Evolutionary conservation across 257 asterid genomes (phyloP), one percentile per base, ranked within the genome.

Genomic region (Salvia rosmarinus): DNA sequence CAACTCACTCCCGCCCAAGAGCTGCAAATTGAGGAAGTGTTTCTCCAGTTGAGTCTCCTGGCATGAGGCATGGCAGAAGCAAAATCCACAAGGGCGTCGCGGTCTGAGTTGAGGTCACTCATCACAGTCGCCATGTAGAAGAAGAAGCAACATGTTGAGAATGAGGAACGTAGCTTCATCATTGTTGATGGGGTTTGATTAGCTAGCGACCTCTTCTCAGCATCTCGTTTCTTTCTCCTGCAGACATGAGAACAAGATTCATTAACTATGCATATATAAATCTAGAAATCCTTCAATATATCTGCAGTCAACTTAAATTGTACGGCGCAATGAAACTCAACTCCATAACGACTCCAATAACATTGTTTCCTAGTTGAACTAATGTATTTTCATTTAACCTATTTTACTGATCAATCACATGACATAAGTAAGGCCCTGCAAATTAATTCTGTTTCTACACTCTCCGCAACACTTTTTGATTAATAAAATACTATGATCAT

Each of bases 1-100:
- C 97, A 90, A 9, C 88, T 64, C 79, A 88, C 85, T 5, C 97
- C 97, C 1, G 71, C 35, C 96, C 96, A 88, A 13, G 88, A 67
- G 4, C 21, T 73, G 88, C 97, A 90, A 3, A 88, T 44, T 40
- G 80, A 81, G 9, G 94, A 59, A 17, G 71, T 46, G 57, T 77
- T 73, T 44, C 56, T 76, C 96, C 96, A 88, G 70, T 81, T 82
- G 72, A 88, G 86, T 17, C 65, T 77, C 58, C 87, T 82, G 30
- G 72, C 80, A 68, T 85, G 94, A 13, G 94, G 89, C 20, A 84
- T 79, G 2, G 85, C 71, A 1, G 83, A 65, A 14, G 85, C 89
- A 43, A 90, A 90, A 76, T 87, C 89, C 6, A 87, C 83, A 40
- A 90, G 96, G 49, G 97, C 96, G 61, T 83, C 83, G 75, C 68